Evolutionary conservation across 2,329 filamentous ascomycete genomes (phyloP).

Genomic region (Sclerotinia minor): DNA sequence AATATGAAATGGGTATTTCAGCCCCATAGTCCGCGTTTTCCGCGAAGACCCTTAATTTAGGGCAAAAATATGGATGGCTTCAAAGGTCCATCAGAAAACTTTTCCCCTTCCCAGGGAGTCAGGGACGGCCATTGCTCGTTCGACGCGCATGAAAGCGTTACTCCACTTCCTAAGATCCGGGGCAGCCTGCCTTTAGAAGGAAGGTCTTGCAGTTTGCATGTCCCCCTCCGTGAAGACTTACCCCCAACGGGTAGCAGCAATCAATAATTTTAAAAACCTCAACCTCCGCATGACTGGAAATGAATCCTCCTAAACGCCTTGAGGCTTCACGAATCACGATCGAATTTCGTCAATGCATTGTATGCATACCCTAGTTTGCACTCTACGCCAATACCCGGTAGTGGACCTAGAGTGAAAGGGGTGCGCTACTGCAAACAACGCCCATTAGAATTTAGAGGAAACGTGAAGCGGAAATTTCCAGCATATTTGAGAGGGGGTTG

Average conservation of each 20-base stretch:
- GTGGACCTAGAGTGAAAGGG: constrained; percentile 10
- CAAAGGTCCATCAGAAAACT: not conserved
- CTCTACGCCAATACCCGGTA: not conserved
- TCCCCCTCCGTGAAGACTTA: not conserved
- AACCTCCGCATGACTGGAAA: constrained; percentile 15
- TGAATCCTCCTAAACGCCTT: constrained; percentile 4
- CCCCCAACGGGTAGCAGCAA: not conserved
- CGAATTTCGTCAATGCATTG: constrained; percentile 10
- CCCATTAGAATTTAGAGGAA: not conserved
- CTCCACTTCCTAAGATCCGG: constrained; percentile 4
- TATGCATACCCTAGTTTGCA: not conserved
- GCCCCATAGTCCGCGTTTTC: constrained; percentile 15
- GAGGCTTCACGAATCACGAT: constrained; percentile 21
- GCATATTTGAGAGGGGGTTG: not conserved
- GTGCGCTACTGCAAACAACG: constrained; percentile 18
- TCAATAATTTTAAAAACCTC: not conserved
- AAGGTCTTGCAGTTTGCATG: not conserved
- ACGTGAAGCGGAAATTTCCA: constrained; percentile 10
- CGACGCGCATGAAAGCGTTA: not conserved
- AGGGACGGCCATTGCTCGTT: not conserved
- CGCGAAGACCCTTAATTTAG: constrained; percentile 16
- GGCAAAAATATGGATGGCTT: constrained; percentile 13
- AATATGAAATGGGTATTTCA: not conserved
- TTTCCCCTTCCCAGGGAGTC: not conserved
- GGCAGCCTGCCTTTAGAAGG: not conserved